Conservation (phyloP, 75 land plant genomes). For the Selaginella tamariscina region DNA sequence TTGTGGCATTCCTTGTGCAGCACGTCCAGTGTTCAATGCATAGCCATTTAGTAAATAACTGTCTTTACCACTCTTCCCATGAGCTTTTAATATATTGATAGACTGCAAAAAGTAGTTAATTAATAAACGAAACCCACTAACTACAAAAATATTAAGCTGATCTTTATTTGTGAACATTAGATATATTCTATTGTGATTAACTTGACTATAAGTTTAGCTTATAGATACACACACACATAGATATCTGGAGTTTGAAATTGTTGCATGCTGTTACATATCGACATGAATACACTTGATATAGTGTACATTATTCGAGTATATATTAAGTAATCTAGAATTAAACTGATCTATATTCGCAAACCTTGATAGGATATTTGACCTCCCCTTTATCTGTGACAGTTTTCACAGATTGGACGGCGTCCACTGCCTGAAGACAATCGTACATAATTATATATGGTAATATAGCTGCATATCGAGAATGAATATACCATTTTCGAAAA, state of each 20-base stretch:
- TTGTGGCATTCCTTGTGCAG: conserved; percentile 93
- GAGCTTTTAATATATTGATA: conserved; percentile 88
- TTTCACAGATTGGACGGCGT: conserved; percentile 91
- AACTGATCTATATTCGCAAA: conserved; percentile 12
- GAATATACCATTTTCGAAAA: conserved; percentile 65
- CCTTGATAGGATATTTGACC: conserved; percentile 90
- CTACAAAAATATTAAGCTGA: too few relatives aligned
- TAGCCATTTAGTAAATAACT: conserved; percentile 90
- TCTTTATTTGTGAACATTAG: too few relatives aligned
- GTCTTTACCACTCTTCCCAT: conserved; percentile 88
- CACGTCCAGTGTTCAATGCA: conserved; percentile 91
- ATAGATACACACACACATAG: too few relatives aligned
- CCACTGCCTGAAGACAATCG: conserved; percentile 54
- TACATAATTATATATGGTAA: background rate
- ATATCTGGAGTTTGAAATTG: too few relatives aligned
- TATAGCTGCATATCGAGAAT: background rate
- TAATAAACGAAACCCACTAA: background rate
- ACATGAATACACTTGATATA: too few relatives aligned
- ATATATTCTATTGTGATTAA: too few relatives aligned
- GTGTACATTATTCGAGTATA: too few relatives aligned
- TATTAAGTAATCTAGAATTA: background rate
- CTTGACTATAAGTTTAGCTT: too few relatives aligned
- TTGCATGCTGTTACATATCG: too few relatives aligned
- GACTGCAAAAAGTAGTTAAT: conserved; percentile 30
- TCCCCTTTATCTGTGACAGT: conserved; percentile 76